Evolutionary conservation across 208 protist genomes (phyloP).

Genomic region (Leishmania turanica): DNA sequence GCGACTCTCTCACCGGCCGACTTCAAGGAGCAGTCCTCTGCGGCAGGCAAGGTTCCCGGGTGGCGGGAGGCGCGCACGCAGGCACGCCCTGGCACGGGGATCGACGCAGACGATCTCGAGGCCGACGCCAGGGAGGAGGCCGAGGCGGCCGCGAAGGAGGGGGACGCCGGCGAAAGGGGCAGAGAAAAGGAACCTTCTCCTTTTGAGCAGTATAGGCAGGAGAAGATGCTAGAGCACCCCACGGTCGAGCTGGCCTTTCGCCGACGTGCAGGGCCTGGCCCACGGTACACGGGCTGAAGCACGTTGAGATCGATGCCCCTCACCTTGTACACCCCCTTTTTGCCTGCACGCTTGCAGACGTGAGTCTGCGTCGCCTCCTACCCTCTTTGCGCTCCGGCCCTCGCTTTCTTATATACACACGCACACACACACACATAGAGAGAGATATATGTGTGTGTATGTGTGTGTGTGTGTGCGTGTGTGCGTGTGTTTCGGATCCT

Average conservation of each 20-base stretch:
- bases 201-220: slow-evolving; percentile 53
- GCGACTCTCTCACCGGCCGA: slow-evolving; percentile 51
- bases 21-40: slow-evolving; percentile 42
- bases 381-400: not conserved
- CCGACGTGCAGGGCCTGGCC: slow-evolving; percentile 47
- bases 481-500: not conserved
- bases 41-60: slow-evolving; percentile 18
- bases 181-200: slow-evolving; percentile 23
- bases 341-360: not conserved
- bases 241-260: slow-evolving; percentile 64
- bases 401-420: not conserved
- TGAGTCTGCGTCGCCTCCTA: not conserved
- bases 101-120: slow-evolving; percentile 65
- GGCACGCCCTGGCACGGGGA: slow-evolving; percentile 59
- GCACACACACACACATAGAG: not conserved
- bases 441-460: no score
- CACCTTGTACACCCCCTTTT: not conserved
- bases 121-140: slow-evolving; percentile 38
- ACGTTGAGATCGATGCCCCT: not conserved
- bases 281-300: slow-evolving; percentile 75
- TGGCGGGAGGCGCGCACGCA: slow-evolving; percentile 34
- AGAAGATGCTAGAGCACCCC: slow-evolving; percentile 77
- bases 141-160: not conserved
- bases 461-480: no score
- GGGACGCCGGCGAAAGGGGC: not conserved